Conservation (phyloP, 2,329 filamentous ascomycete species). For the Malbranchea cinnamomea region DNA sequence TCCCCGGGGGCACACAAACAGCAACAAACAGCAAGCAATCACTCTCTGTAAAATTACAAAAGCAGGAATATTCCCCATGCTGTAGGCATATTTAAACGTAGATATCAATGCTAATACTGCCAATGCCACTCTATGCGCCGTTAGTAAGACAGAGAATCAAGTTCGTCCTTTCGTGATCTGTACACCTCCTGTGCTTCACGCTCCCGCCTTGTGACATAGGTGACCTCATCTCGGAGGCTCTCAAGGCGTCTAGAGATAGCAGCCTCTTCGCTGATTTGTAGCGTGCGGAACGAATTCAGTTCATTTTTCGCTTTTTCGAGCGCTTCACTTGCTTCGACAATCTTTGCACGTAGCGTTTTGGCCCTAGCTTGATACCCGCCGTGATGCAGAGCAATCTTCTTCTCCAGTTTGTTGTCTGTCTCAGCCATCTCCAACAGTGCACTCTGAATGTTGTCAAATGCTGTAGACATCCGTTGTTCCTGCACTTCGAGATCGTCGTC, state of each 20-base stretch:
- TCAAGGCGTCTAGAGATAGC: slow-evolving; percentile 59
- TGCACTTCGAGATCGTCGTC: slow-evolving; percentile 48
- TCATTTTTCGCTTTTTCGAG: slow-evolving; percentile 59
- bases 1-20: too few species aligned
- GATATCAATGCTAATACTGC: too few species aligned
- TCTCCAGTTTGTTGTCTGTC: slow-evolving; percentile 74
- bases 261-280: slow-evolving; percentile 66
- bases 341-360: slow-evolving; percentile 66
- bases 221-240: slow-evolving; percentile 66
- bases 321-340: slow-evolving; percentile 56
- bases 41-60: too few species aligned
- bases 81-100: too few species aligned
- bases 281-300: slow-evolving; percentile 56
- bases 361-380: slow-evolving; percentile 83
- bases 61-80: too few species aligned
- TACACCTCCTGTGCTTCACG: slow-evolving; percentile 84
- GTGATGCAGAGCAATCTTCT: slow-evolving; percentile 75
- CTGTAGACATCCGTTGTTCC: slow-evolving; percentile 45
- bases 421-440: slow-evolving; percentile 60
- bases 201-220: slow-evolving; percentile 64
- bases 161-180: slow-evolving; percentile 58
- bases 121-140: too few species aligned
- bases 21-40: too few species aligned
- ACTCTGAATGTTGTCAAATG: slow-evolving; percentile 64
- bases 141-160: slow-evolving; percentile 43